phyloP scores from a whole-genome alignment of 805 yeast genomes.

The Saccharomycopsis microspora region DNA sequence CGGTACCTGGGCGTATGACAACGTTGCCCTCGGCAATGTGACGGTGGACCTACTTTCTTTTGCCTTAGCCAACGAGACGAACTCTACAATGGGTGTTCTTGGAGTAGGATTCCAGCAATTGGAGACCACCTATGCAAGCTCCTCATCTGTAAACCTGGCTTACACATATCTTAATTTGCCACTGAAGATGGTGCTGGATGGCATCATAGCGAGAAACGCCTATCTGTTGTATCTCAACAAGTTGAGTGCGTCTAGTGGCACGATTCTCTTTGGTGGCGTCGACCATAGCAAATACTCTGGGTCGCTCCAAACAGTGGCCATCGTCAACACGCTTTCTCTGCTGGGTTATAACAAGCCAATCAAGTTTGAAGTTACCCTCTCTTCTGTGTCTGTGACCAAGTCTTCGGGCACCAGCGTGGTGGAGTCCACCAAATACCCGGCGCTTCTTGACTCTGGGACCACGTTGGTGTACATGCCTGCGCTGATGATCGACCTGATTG shows the following conservation, averaged over 20 bases:
- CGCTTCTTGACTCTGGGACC: slow-evolving; percentile 48
- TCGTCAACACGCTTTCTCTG: slow-evolving; percentile 31
- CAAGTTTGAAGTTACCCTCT: slow-evolving; percentile 37
- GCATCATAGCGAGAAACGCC: slow-evolving; percentile 40
- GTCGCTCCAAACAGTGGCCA: slow-evolving; percentile 34
- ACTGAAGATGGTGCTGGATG: slow-evolving; percentile 41
- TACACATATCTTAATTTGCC: slow-evolving; percentile 61
- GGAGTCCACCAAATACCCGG: slow-evolving; percentile 23
- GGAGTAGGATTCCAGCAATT: slow-evolving; percentile 64
- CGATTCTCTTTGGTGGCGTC: slow-evolving; percentile 62
- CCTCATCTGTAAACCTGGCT: slow-evolving; percentile 8
- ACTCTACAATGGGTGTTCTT: slow-evolving; percentile 58
- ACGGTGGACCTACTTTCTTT: slow-evolving; percentile 43
- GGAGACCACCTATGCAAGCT: slow-evolving; percentile 44
- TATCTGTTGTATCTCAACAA: slow-evolving; percentile 55
- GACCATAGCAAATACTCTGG: slow-evolving; percentile 56
- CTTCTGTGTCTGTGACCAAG: slow-evolving; percentile 20
- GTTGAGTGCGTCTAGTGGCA: slow-evolving; percentile 31
- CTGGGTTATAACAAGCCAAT: slow-evolving; percentile 29
- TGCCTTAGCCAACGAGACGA: slow-evolving; percentile 62
- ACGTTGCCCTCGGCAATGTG: slow-evolving; percentile 38
- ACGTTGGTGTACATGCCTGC: slow-evolving; percentile 38
- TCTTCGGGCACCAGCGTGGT: slow-evolving; percentile 3
- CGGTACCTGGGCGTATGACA: slow-evolving; percentile 58
- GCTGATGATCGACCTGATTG: slow-evolving; percentile 20